Evolutionary conservation across 73 alveolate genomes (phyloP), one percentile per base, ranked within the genome.

Genomic region (Uronychia setigera): DNA sequence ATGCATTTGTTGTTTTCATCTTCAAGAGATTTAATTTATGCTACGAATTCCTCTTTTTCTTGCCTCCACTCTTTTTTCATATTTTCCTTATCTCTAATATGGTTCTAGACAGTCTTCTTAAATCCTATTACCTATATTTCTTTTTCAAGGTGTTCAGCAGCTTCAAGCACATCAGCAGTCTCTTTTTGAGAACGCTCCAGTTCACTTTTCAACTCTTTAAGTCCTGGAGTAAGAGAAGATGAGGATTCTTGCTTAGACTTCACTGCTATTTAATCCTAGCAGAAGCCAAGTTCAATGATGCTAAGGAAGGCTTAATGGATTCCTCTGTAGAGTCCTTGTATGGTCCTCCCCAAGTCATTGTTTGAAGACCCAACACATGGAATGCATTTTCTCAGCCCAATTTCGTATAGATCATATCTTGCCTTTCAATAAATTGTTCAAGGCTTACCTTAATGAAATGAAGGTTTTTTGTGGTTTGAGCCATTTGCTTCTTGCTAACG

Each of bases 81-180:
- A 32, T 1, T 27, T 5, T 1, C 31, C 80, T 31, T 60, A 25
- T 14, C 28, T 9, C 46, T 32, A 46, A 46, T 46, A 19, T 46
- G 67, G 19, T 46, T 46, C 67, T 46, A 46, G 19, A 11, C 19
- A 19, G 5, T 5, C 5, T 5, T 46, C n/a, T 5, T 11, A 46
- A 19, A 19, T n/a, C n/a, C 35, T 33, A 26, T 25, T 29, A 29
- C 74, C 82, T 81, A 59, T 29, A 81, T 26, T 58, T 81, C 88
- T 25, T 60, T 81, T 60, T 81, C 88, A 19, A 81, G 29, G 1
- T 58, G 60, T 60, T 81, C 88, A 58, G 88, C 88, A 27, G 88
- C 88, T 60, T 0, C 60, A 25, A 81, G 74, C 33, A 81, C 74
- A 28, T 59, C 81, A 11, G 76, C 59, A 28, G 60, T 29, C 32